These are phyloP conservation scores for Blumeria hordei DNA, from an alignment of 2,329 filamentous ascomycete species.

Conservation along the genomic window DNA sequence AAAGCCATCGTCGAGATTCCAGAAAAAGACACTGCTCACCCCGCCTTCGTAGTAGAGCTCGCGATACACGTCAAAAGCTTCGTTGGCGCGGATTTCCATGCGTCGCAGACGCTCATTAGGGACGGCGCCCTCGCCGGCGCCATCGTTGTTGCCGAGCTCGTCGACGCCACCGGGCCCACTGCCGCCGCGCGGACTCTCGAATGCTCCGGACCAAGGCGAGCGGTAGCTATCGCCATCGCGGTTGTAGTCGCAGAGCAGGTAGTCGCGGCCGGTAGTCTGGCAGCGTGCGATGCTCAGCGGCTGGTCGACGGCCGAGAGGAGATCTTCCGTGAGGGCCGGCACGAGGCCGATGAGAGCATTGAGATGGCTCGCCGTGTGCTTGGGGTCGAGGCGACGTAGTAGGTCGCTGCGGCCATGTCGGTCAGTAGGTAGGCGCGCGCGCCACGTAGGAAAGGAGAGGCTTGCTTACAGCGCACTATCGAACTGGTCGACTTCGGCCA, in stretches of 20 bases:
- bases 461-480: constrained; percentile 16
- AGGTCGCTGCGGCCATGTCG: constrained; percentile 46
- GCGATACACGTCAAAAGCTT: constrained; percentile 89
- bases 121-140: constrained; percentile 53
- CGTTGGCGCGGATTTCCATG: constrained; percentile 85
- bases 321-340: constrained; percentile 84
- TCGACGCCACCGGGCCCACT: constrained; percentile 29
- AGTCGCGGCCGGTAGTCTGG: constrained; percentile 74
- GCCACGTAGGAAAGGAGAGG: background rate
- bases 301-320: constrained; percentile 92
- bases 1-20: constrained; percentile 95
- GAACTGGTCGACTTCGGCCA: constrained; percentile 15
- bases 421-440: background rate
- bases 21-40: constrained; percentile 89
- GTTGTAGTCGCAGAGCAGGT: constrained; percentile 98
- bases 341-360: constrained; percentile 70
- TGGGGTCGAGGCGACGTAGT: constrained; percentile 89
- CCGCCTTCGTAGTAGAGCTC: constrained; percentile 95
- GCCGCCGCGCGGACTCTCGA: constrained; percentile 66
- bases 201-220: constrained; percentile 97
- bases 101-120: constrained; percentile 76
- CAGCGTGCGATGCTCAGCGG: constrained; percentile 72
- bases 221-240: constrained; percentile 94
- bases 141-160: constrained; percentile 26
- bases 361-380: constrained; percentile 72